phyloP scores from a whole-genome alignment of 106 monocot genomes.

The Dendrobium catenatum region DNA sequence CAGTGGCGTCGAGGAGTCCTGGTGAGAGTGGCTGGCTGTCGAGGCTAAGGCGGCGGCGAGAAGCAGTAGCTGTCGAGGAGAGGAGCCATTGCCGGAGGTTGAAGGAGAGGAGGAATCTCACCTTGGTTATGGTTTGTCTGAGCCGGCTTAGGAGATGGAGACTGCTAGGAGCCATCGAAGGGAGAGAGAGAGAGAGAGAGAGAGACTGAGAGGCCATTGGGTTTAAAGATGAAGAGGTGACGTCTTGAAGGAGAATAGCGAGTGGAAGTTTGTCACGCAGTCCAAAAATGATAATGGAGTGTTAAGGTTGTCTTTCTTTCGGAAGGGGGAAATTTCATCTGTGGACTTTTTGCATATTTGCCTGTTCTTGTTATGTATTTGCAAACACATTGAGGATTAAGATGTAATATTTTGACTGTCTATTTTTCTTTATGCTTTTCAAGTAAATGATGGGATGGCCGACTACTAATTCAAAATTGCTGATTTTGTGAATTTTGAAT shows the following conservation, averaged over 20 bases:
- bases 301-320: neutral
- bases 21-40: constrained; percentile 21
- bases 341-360: too few species aligned
- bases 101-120: constrained; percentile 41
- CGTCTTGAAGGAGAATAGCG: neutral
- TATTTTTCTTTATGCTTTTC: too few species aligned
- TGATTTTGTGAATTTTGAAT: too few species aligned
- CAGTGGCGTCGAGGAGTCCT: constrained; percentile 31
- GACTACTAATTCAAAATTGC: too few species aligned
- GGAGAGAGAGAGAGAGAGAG: neutral
- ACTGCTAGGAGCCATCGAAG: neutral
- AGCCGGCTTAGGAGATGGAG: constrained; percentile 17
- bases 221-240: neutral
- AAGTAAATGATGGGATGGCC: too few species aligned
- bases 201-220: neutral
- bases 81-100: constrained; percentile 41
- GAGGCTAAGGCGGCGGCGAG: constrained; percentile 7
- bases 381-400: too few species aligned
- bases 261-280: neutral
- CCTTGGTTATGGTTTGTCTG: constrained; percentile 37
- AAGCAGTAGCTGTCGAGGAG: constrained; percentile 2
- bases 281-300: neutral
- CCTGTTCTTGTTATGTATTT: too few species aligned
- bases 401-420: too few species aligned
- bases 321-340: neutral